Percentiles rank a stretch among this genome's conserved stretches.
Evolutionary conservation across 768 basidiomycete genomes (phyloP).

Genomic region (Lyophyllum atratum): DNA sequence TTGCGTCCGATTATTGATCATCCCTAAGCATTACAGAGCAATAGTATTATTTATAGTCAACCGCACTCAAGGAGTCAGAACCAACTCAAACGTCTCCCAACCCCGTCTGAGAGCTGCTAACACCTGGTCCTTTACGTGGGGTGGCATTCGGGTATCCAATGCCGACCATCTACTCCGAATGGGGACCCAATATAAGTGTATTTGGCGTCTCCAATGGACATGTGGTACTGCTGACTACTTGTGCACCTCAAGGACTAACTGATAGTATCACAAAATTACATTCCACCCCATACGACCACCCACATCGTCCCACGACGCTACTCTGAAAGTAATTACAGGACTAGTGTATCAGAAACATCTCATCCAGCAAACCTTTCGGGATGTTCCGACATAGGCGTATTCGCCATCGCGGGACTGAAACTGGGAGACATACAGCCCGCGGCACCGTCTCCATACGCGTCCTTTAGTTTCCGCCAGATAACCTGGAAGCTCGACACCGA

Average conservation of each 20-base stretch:
- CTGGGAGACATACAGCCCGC: constrained; percentile 28
- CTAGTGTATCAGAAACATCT: not conserved
- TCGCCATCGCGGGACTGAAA: constrained; percentile 44
- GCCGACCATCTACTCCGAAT: not conserved
- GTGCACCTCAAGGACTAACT: not conserved
- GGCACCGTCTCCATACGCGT: constrained; percentile 55
- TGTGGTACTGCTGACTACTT: constrained; percentile 1
- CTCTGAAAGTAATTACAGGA: not conserved
- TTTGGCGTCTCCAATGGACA: constrained; percentile 1
- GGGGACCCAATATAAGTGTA: constrained; percentile 1
- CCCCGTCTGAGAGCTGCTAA: not conserved
- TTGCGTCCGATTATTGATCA: no score
- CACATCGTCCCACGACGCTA: not conserved
- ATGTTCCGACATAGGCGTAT: constrained; percentile 43
- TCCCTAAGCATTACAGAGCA: no score
- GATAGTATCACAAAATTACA: constrained; percentile 1
- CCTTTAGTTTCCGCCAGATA: constrained; percentile 71
- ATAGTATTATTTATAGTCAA: no score
- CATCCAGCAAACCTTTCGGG: constrained; percentile 32
- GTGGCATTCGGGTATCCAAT: not conserved
- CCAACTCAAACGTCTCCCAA: not conserved
- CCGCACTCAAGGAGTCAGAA: not conserved
- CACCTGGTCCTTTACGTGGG: constrained; percentile 4
- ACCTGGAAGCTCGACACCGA: constrained; percentile 84
- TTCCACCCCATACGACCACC: not conserved